phyloP scores from a whole-genome alignment of 1,139 yeast species.

The Pichia cactophila region DNA sequence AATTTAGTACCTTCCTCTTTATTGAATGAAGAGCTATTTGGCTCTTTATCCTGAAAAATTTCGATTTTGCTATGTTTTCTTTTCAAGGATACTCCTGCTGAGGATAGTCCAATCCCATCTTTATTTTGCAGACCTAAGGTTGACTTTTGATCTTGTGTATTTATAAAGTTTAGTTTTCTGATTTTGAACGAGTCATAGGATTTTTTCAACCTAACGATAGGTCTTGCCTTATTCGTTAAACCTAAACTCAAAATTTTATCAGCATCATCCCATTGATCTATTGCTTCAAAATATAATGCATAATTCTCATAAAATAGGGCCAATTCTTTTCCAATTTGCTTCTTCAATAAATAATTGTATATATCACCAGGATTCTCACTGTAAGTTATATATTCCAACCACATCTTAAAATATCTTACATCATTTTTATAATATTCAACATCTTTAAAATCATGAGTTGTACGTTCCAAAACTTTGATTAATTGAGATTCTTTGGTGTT shows the following conservation, averaged over 20 bases:
- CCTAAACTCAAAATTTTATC: conserved; percentile 58
- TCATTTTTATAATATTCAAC: conserved; percentile 67
- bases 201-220: conserved; percentile 45
- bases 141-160: background rate
- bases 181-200: conserved; percentile 42
- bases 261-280: conserved; percentile 52
- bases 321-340: conserved; percentile 60
- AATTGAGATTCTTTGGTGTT: conserved; percentile 60
- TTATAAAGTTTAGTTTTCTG: conserved; percentile 22
- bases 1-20: background rate
- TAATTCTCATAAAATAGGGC: conserved; percentile 78
- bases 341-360: conserved; percentile 64
- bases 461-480: conserved; percentile 57
- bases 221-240: conserved; percentile 53
- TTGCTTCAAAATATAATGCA: conserved; percentile 55
- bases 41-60: conserved; percentile 12
- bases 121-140: conserved; percentile 14
- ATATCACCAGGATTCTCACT: conserved; percentile 69
- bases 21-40: background rate
- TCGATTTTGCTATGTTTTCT: conserved; percentile 16
- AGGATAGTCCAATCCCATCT: conserved; percentile 18
- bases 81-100: background rate
- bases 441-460: conserved; percentile 66
- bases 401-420: conserved; percentile 66
- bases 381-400: conserved; percentile 70